Evolutionary conservation across 768 basidiomycete species (phyloP).

Genomic region (Gyrodon lividus): DNA sequence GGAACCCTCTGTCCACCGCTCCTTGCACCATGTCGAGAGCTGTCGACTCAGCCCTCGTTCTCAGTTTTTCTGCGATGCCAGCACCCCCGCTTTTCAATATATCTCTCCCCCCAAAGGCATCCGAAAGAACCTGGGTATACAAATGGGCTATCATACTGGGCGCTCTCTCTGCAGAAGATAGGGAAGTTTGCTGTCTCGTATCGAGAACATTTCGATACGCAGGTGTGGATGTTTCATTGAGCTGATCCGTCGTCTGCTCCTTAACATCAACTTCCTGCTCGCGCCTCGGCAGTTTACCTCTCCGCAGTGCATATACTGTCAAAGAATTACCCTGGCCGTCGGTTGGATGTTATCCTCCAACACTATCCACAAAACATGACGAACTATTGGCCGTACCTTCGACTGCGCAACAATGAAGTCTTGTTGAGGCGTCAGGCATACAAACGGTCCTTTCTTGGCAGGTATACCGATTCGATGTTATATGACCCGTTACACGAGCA

Average conservation of each 20-base stretch:
- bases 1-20: neutral
- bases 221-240: conserved; percentile 35
- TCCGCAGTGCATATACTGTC: conserved; percentile 53
- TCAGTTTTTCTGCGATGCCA: neutral
- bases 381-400: conserved; percentile 75
- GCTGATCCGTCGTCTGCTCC: conserved; percentile 1
- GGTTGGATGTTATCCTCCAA: conserved; percentile 41
- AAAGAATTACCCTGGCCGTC: conserved; percentile 47
- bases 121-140: conserved; percentile 55
- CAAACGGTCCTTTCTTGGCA: conserved; percentile 49
- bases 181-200: conserved; percentile 47
- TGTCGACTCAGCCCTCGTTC: neutral
- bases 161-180: conserved; percentile 42
- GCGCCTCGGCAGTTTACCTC: conserved; percentile 50
- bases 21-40: neutral
- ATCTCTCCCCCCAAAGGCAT: conserved; percentile 54
- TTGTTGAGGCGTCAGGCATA: conserved; percentile 39
- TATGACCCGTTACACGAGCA: conserved; percentile 38
- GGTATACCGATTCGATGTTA: conserved; percentile 26
- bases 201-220: conserved; percentile 65
- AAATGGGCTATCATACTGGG: conserved; percentile 55
- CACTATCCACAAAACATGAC: conserved; percentile 45
- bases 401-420: conserved; percentile 46
- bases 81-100: conserved; percentile 39
- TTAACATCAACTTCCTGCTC: neutral